These are phyloP conservation scores for Eucalyptus erythrocorys DNA, from an alignment of 345 rosid genomes.

Conservation along the genomic window DNA sequence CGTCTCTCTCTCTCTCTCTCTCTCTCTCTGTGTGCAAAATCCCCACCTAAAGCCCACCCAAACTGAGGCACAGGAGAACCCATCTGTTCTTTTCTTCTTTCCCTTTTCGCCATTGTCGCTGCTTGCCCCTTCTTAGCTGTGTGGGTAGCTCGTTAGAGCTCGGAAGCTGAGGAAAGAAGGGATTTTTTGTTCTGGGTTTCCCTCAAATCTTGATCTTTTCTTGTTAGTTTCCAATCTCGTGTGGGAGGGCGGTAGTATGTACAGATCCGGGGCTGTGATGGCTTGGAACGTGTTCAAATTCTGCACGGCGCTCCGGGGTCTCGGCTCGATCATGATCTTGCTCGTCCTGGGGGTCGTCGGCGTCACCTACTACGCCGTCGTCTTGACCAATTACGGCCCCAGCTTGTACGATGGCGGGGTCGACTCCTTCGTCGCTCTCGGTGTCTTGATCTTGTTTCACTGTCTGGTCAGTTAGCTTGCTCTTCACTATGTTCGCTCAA, in stretches of 20 bases:
- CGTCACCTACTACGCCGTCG: constrained; percentile 88
- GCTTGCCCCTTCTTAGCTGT: not conserved
- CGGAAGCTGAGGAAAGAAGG: not conserved
- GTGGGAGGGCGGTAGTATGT: not conserved
- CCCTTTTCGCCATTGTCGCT: not conserved
- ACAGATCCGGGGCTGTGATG: constrained; percentile 23
- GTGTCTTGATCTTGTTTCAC: constrained; percentile 66
- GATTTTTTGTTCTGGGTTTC: not conserved
- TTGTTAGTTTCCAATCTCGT: not conserved
- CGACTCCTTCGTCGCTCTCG: constrained; percentile 43
- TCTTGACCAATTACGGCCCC: constrained; percentile 80
- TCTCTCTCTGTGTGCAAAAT: not conserved
- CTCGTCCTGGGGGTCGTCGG: constrained; percentile 86
- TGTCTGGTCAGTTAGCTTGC: constrained; percentile 31
- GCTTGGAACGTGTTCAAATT: constrained; percentile 99
- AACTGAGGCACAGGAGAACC: not conserved
- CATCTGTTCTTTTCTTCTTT: not conserved
- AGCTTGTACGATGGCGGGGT: constrained; percentile 59
- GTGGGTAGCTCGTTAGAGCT: not conserved
- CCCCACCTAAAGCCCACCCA: not conserved
- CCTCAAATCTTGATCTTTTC: not conserved
- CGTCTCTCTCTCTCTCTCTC: not conserved
- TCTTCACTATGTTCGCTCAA: not conserved
- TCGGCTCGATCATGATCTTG: constrained; percentile 96
- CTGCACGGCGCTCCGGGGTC: constrained; percentile 84